These are phyloP conservation scores for Vigna mungo DNA, from an alignment of 306 rosid genomes.

Conservation along the genomic window DNA sequence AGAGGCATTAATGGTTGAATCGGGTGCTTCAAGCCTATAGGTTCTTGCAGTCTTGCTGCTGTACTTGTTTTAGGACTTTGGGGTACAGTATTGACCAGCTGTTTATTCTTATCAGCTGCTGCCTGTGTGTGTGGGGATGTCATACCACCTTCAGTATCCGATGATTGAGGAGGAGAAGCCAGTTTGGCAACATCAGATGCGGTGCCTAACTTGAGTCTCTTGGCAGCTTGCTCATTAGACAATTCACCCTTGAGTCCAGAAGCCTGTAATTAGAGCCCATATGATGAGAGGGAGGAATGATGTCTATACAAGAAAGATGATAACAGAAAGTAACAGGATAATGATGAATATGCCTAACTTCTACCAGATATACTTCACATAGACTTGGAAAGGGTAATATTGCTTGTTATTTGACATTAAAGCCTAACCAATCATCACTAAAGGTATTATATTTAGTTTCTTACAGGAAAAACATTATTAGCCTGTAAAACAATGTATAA, in stretches of 20 bases:
- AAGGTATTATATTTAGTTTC: constrained; percentile 30
- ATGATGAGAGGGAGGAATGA: constrained; percentile 32
- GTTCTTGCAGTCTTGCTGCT: constrained; percentile 56
- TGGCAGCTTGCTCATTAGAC: constrained; percentile 69
- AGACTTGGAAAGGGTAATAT: constrained; percentile 33
- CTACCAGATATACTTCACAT: neutral
- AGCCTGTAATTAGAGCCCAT: constrained; percentile 60
- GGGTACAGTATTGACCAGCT: constrained; percentile 47
- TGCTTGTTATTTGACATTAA: constrained; percentile 23
- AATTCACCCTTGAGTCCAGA: constrained; percentile 73
- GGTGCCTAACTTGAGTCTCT: constrained; percentile 71
- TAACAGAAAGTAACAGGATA: constrained; percentile 17
- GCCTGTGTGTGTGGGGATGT: constrained; percentile 58
- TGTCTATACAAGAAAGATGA: constrained; percentile 27
- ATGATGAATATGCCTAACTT: constrained; percentile 29
- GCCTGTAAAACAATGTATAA: constrained; percentile 30
- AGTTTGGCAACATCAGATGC: constrained; percentile 60
- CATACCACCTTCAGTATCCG: constrained; percentile 54
- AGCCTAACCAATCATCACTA: constrained; percentile 20
- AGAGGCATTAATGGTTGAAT: constrained; percentile 57
- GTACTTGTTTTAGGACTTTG: constrained; percentile 69
- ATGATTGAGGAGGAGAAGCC: constrained; percentile 63
- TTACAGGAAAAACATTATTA: constrained; percentile 27
- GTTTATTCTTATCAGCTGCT: constrained; percentile 60
- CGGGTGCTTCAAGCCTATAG: constrained; percentile 64